Evolutionary conservation across 2,329 filamentous ascomycete species (phyloP).

Genomic region (Mollisiaceae sp.): DNA sequence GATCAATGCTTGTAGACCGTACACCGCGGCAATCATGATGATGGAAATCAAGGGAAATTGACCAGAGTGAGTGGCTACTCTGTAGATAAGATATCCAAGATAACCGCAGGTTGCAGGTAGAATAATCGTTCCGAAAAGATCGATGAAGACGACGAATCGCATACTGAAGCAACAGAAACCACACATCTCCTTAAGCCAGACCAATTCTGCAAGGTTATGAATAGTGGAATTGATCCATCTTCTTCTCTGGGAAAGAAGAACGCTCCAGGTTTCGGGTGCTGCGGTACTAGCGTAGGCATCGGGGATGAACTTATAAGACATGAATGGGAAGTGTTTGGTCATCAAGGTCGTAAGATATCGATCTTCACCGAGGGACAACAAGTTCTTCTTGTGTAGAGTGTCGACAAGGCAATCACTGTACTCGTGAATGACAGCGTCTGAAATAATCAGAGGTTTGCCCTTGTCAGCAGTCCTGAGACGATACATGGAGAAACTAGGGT

Average conservation of each 20-base stretch:
- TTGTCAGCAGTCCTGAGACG: conserved; percentile 92
- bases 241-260: conserved; percentile 95
- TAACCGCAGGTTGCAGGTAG: conserved; percentile 89
- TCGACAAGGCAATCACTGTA: conserved; percentile 91
- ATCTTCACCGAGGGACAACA: conserved; percentile 93
- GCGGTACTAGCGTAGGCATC: conserved; percentile 94
- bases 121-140: conserved; percentile 90
- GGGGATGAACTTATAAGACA: conserved; percentile 95
- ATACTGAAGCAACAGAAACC: conserved; percentile 99
- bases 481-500: conserved; percentile 94
- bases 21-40: conserved; percentile 86
- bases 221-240: conserved; percentile 99
- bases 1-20: conserved; percentile 93
- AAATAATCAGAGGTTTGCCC: conserved; percentile 92
- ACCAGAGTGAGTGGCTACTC: conserved; percentile 69
- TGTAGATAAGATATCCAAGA: conserved; percentile 85
- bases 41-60: conserved; percentile 88
- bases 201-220: conserved; percentile 91
- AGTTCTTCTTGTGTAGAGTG: conserved; percentile 92
- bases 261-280: conserved; percentile 91
- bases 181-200: conserved; percentile 90
- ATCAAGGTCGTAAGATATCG: conserved; percentile 96
- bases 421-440: conserved; percentile 83
- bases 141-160: conserved; percentile 94
- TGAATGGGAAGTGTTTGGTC: conserved; percentile 95